Percentiles rank a stretch among this genome's conserved stretches.
Conservation (phyloP, 2,329 filamentous ascomycete genomes). For the Alternaria angustiovoidea region DNA sequence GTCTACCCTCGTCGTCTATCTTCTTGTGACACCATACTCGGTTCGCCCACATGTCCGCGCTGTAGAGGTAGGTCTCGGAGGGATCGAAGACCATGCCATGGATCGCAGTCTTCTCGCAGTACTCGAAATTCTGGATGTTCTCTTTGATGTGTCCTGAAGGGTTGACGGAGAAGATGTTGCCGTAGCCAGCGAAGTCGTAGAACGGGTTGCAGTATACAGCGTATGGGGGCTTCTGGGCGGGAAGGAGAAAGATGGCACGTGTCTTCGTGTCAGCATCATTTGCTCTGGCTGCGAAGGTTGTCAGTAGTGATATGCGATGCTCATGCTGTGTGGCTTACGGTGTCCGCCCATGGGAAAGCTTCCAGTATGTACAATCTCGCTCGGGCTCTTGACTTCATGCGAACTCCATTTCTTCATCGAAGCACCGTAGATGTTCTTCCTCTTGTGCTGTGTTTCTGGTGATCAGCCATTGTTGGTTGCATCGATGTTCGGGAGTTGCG, state of each 20-base stretch:
- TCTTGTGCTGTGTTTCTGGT: slow-evolving; percentile 67
- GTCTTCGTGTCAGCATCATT: slow-evolving; percentile 77
- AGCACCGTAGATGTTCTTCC: slow-evolving; percentile 86
- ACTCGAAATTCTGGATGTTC: slow-evolving; percentile 77
- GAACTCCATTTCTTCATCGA: slow-evolving; percentile 95
- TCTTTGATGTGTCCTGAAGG: slow-evolving; percentile 64
- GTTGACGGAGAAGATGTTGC: slow-evolving; percentile 76
- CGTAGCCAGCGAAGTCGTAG: slow-evolving; percentile 83
- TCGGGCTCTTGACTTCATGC: slow-evolving; percentile 77
- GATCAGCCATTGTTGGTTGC: slow-evolving; percentile 23
- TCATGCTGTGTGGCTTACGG: slow-evolving; percentile 60
- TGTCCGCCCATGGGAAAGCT: slow-evolving; percentile 78
- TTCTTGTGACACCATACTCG: slow-evolving; percentile 87
- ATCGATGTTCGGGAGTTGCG: background rate
- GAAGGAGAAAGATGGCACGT: slow-evolving; percentile 86
- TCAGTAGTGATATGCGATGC: background rate
- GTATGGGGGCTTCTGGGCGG: slow-evolving; percentile 78
- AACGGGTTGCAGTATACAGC: slow-evolving; percentile 90
- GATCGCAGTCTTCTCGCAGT: slow-evolving; percentile 74
- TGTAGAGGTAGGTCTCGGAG: slow-evolving; percentile 77
- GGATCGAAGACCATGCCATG: slow-evolving; percentile 85
- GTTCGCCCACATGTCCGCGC: slow-evolving; percentile 78
- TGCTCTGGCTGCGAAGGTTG: slow-evolving; percentile 65
- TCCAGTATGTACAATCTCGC: slow-evolving; percentile 76
- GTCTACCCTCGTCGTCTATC: slow-evolving; percentile 64